phyloP scores from a whole-genome alignment of 2,329 filamentous ascomycete species.

The Moelleriella libera region DNA sequence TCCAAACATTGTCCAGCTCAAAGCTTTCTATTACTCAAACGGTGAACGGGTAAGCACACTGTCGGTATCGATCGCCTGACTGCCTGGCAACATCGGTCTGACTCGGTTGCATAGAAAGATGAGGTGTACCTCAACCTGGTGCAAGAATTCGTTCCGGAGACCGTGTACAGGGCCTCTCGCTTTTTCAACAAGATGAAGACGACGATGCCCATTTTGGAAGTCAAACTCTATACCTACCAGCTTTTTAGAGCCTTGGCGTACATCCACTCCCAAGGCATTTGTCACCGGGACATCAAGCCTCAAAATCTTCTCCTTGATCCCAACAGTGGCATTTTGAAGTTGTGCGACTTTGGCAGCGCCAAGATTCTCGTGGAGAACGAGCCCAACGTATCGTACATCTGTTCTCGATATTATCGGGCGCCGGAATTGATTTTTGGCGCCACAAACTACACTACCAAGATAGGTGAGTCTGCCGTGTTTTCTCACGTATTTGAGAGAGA shows the following conservation, averaged over 20 bases:
- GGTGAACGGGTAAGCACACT: constrained; percentile 96
- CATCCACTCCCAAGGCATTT: constrained; percentile 98
- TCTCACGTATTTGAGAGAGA: not conserved
- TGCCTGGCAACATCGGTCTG: not conserved
- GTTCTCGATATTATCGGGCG: constrained; percentile 95
- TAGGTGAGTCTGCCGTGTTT: constrained; percentile 51
- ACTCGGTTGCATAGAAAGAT: constrained; percentile 52
- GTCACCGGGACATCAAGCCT: constrained; percentile 97
- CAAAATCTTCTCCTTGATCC: constrained; percentile 94
- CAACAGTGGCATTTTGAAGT: constrained; percentile 79
- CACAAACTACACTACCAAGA: constrained; percentile 99
- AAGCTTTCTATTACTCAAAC: constrained; percentile 99
- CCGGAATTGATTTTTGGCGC: constrained; percentile 97
- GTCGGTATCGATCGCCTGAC: no score
- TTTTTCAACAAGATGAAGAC: constrained; percentile 99
- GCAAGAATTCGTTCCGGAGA: constrained; percentile 96
- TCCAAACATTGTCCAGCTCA: constrained; percentile 96
- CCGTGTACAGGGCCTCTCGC: constrained; percentile 90
- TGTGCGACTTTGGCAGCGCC: constrained; percentile 97
- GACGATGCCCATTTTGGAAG: constrained; percentile 96
- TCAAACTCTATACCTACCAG: constrained; percentile 99
- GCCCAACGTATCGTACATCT: constrained; percentile 98
- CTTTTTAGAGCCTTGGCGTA: constrained; percentile 96
- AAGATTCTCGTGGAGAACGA: constrained; percentile 98
- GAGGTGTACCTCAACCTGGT: constrained; percentile 98